A percentile compares a stretch with the other conserved stretches of the same genome.
These are phyloP conservation scores for Xylaria nigripes DNA, from an alignment of 495 filamentous ascomycete genomes.

Conservation along the genomic window DNA sequence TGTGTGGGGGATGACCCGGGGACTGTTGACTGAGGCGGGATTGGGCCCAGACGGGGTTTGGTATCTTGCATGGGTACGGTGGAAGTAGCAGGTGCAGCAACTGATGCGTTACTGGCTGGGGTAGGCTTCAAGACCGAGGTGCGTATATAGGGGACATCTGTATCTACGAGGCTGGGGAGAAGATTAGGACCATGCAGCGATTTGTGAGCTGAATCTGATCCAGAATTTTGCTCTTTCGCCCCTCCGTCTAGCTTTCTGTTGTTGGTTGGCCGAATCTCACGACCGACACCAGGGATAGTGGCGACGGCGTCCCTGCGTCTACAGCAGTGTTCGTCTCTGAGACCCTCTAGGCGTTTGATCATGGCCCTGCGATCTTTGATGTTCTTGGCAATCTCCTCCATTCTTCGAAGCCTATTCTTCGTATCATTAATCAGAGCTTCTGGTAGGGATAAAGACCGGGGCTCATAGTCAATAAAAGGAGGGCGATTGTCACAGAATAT, in stretches of 20 bases:
- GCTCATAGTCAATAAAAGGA: not conserved
- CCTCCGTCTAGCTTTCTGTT: not conserved
- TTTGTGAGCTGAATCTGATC: no score
- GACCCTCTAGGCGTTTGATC: not conserved
- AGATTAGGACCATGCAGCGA: not conserved
- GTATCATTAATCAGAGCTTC: not conserved
- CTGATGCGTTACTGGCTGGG: not conserved
- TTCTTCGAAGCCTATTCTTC: not conserved
- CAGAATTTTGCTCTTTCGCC: no score
- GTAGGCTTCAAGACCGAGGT: not conserved
- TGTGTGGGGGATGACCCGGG: not conserved
- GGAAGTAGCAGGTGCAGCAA: no score
- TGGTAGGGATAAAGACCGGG: not conserved
- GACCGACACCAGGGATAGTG: not conserved
- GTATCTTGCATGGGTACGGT: no score
- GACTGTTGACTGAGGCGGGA: not conserved
- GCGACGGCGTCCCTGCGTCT: not conserved
- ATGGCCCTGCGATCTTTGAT: not conserved
- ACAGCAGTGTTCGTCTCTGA: not conserved
- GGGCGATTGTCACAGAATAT: not conserved
- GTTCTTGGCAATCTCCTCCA: not conserved
- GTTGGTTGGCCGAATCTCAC: not conserved
- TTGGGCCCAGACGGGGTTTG: not conserved
- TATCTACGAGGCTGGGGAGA: not conserved
- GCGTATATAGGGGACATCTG: not conserved